Conservation (phyloP, 441 rosid species). For the Bocquillonia castaneifolia region DNA sequence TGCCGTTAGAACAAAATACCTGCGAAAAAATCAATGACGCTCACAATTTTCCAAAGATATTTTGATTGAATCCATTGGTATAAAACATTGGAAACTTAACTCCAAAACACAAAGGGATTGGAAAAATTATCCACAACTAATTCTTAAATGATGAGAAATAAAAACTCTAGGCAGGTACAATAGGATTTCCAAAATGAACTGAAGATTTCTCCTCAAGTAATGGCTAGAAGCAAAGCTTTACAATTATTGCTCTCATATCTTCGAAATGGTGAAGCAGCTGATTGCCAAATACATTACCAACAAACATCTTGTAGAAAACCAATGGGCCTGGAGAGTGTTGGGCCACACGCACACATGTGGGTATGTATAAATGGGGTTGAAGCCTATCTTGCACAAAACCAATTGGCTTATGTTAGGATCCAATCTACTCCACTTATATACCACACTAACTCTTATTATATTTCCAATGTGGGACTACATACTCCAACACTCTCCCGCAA, state of each 20-base stretch:
- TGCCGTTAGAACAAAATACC: slow-evolving; percentile 90
- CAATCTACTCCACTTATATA: too few relatives aligned
- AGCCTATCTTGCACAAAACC: too few relatives aligned
- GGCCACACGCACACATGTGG: too few relatives aligned
- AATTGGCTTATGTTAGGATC: too few relatives aligned
- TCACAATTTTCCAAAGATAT: neutral
- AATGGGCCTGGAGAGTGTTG: too few relatives aligned
- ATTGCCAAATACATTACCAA: slow-evolving; percentile 3
- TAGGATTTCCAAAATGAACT: neutral
- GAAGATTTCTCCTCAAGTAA: neutral
- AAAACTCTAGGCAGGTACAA: neutral
- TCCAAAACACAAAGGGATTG: neutral
- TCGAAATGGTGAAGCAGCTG: neutral
- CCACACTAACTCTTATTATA: too few relatives aligned
- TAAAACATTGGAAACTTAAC: neutral
- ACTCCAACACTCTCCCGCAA: too few relatives aligned
- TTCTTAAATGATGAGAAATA: neutral
- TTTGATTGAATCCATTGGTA: neutral
- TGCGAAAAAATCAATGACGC: slow-evolving; percentile 37
- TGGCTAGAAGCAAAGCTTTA: neutral
- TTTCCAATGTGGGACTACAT: too few relatives aligned
- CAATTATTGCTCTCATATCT: neutral
- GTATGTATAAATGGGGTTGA: too few relatives aligned
- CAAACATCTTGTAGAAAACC: too few relatives aligned
- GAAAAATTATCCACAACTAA: neutral